These are phyloP conservation scores for Monosporascus sp. DNA, from an alignment of 2,329 filamentous ascomycete genomes.

Conservation along the genomic window DNA sequence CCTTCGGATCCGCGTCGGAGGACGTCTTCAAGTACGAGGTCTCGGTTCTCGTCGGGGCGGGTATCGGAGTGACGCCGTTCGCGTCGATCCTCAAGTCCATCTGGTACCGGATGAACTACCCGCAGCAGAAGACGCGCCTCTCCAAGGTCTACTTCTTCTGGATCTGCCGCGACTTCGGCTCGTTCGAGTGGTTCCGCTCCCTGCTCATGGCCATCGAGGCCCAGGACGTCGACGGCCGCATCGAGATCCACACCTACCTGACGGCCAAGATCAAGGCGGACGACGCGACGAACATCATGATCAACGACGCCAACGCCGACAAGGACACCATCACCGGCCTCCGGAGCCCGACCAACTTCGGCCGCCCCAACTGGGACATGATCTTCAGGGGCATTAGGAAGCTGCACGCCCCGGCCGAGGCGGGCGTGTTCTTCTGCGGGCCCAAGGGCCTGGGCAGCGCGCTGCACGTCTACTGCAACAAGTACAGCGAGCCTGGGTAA, in stretches of 20 bases:
- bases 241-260: slow-evolving; percentile 86
- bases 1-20: slow-evolving; percentile 80
- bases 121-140: slow-evolving; percentile 70
- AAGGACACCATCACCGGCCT: slow-evolving; percentile 81
- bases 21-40: slow-evolving; percentile 88
- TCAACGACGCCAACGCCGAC: slow-evolving; percentile 80
- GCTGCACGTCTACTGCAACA: slow-evolving; percentile 79
- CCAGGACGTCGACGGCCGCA: slow-evolving; percentile 75
- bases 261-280: slow-evolving; percentile 82
- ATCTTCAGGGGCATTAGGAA: slow-evolving; percentile 80
- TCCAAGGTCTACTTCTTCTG: slow-evolving; percentile 91
- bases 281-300: slow-evolving; percentile 88
- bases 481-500: slow-evolving; percentile 77
- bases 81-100: slow-evolving; percentile 85
- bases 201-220: slow-evolving; percentile 79
- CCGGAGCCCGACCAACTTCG: slow-evolving; percentile 77
- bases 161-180: slow-evolving; percentile 83
- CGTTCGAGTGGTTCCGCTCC: slow-evolving; percentile 86
- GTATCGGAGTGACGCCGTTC: slow-evolving; percentile 83
- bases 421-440: slow-evolving; percentile 80
- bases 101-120: slow-evolving; percentile 91
- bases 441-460: slow-evolving; percentile 73
- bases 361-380: slow-evolving; percentile 84
- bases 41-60: slow-evolving; percentile 71
- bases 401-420: slow-evolving; percentile 67